phyloP scores from a whole-genome alignment of 140 eudicot species.

The Bidens hawaiensis region DNA sequence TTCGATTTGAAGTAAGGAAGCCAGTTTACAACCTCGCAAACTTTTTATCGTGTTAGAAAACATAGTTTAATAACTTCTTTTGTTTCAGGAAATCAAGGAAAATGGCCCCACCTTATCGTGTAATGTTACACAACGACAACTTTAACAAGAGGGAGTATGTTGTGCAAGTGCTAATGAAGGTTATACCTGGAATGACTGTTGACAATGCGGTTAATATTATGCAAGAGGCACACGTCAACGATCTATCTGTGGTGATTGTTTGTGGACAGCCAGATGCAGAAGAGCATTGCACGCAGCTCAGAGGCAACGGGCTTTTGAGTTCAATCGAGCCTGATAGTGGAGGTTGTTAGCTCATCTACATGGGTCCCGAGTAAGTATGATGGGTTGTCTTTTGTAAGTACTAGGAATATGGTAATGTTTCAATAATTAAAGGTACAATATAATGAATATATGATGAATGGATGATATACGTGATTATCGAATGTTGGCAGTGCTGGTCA shows the following conservation, averaged over 20 bases:
- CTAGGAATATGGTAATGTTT: slow-evolving; percentile 32
- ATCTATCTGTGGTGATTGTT: slow-evolving; percentile 72
- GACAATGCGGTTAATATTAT: slow-evolving; percentile 87
- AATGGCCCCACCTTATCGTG: slow-evolving; percentile 93
- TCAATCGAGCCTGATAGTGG: slow-evolving; percentile 92
- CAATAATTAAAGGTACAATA: slow-evolving; percentile 25
- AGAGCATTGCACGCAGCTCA: slow-evolving; percentile 88
- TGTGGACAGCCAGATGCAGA: slow-evolving; percentile 93
- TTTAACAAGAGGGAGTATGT: slow-evolving; percentile 92
- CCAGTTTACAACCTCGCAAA: not conserved
- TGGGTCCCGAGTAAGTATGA: not conserved
- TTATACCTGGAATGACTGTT: slow-evolving; percentile 91
- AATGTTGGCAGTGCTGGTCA: slow-evolving; percentile 7
- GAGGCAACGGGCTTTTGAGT: slow-evolving; percentile 89
- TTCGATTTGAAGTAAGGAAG: slow-evolving; percentile 67
- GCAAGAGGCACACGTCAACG: slow-evolving; percentile 95
- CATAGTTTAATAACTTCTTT: not conserved
- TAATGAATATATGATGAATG: slow-evolving; percentile 27
- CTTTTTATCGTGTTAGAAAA: not conserved
- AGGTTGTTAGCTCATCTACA: slow-evolving; percentile 46
- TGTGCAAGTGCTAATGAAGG: slow-evolving; percentile 95
- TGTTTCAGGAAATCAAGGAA: slow-evolving; percentile 70
- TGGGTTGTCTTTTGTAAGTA: slow-evolving; percentile 30
- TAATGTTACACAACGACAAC: slow-evolving; percentile 88
- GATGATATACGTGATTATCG: slow-evolving; percentile 23